phyloP scores from a whole-genome alignment of 352 stramenopile genomes.

The Pythium phragmiticola region DNA sequence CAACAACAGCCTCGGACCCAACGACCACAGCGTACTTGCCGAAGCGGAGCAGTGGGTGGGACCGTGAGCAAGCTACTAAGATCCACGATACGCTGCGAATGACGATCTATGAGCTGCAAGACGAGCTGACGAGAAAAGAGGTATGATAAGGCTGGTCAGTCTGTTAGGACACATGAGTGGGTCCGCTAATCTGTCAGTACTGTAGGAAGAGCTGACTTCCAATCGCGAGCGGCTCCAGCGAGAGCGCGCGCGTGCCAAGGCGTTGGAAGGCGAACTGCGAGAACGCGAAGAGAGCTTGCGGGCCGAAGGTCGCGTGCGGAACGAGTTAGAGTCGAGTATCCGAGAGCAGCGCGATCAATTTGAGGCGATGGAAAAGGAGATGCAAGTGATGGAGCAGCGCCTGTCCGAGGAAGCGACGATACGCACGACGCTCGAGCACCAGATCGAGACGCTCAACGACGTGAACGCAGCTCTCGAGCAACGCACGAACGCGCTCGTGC shows the following conservation, averaged over 20 bases:
- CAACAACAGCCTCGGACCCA: background rate
- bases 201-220: conserved; percentile 40
- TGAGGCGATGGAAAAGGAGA: conserved; percentile 49
- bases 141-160: conserved; percentile 9
- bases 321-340: conserved; percentile 58
- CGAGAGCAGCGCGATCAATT: conserved; percentile 53
- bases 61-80: conserved; percentile 67
- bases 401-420: conserved; percentile 53
- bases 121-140: conserved; percentile 73
- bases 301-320: conserved; percentile 31
- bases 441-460: conserved; percentile 69
- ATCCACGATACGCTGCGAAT: conserved; percentile 69
- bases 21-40: background rate
- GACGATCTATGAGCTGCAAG: conserved; percentile 78
- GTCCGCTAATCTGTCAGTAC: background rate
- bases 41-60: conserved; percentile 35
- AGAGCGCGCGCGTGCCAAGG: conserved; percentile 52
- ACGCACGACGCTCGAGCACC: conserved; percentile 56
- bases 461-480: conserved; percentile 75
- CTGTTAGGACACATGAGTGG: background rate
- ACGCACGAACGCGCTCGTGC: conserved; percentile 62
- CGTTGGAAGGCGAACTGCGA: conserved; percentile 51
- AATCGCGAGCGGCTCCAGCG: conserved; percentile 52
- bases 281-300: conserved; percentile 39
- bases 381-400: conserved; percentile 48